Percentiles rank a stretch among this genome's conserved stretches.
Conservation (phyloP, 768 basidiomycete genomes). For the Agrocybe praecox region DNA sequence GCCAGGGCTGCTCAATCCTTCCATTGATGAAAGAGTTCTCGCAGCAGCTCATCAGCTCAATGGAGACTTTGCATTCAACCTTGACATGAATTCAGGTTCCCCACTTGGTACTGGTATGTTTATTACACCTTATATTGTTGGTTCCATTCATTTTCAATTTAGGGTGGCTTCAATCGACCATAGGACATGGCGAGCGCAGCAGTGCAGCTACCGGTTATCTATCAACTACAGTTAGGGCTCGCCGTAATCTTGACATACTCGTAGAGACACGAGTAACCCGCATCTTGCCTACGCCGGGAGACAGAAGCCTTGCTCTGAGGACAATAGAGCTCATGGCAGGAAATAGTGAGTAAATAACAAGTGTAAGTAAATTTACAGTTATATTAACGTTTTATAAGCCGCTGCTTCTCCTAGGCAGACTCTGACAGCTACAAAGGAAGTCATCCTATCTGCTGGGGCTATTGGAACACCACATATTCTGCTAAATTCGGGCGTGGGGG, state of each 20-base stretch:
- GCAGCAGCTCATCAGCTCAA: conserved; percentile 24
- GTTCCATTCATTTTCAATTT: neutral
- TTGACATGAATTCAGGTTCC: conserved; percentile 17
- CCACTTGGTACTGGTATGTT: conserved; percentile 18
- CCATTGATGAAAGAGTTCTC: conserved; percentile 25
- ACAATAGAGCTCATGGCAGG: conserved; percentile 13
- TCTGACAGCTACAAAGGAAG: conserved; percentile 38
- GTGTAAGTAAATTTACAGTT: neutral
- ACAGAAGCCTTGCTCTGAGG: neutral
- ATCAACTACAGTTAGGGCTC: conserved; percentile 6
- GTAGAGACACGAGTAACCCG: conserved; percentile 18
- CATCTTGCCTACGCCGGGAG: neutral
- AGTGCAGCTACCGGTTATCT: conserved; percentile 20
- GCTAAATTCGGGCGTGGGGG: conserved; percentile 34
- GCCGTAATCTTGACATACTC: conserved; percentile 20
- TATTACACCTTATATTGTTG: neutral
- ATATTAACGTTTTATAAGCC: neutral
- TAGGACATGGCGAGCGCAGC: conserved; percentile 14
- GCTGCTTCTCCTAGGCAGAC: conserved; percentile 24
- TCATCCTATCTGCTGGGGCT: conserved; percentile 38
- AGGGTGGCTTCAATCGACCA: conserved; percentile 17
- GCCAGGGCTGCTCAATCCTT: conserved; percentile 14
- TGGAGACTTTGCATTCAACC: conserved; percentile 36
- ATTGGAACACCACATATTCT: conserved; percentile 35
- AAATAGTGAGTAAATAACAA: neutral